Base-by-base conservation (phyloP, 257 asterid species). In the Rhazya stricta region DNA sequence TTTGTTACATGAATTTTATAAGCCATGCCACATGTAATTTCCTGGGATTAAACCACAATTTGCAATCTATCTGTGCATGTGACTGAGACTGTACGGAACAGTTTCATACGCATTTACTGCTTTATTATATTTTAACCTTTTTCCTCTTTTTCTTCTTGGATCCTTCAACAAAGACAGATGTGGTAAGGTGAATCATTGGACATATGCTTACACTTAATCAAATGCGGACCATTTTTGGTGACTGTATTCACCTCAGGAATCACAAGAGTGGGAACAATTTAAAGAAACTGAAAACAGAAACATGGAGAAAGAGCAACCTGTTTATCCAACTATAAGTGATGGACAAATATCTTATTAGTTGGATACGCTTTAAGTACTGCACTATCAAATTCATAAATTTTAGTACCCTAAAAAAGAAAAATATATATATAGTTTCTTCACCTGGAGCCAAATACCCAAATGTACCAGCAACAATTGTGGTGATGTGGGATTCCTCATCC, bases 381-480 rank as follows among this genome's bases (percentile, higher is more conserved):
- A 62, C n/a, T 30, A 63, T 18, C 15, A 18, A 6, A 34, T 36
- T 63, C 30, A 66, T 29, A 37, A 19, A 66, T 37, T 23, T 4
- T 9, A 66, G 23, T 66, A 66, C 32, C 71, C 8, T 37, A 43
- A 16, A 21, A 19, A 21, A 21, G 9, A 4, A 9, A 13, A 66
- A 51, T 51, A 36, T 25, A 57, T n/a, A n/a, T 19, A 51, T 51
- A 66, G 74, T 19, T 68, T 69, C 39, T 85, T 65, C 83, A 94
- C 97, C 97, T 53, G 98, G 98, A 74, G 98, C 97, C 77, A 94
- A 88, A 86, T 94, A 94, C 68, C 97, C 98, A 86, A 91, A 94
- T 56, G 97, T 94, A 57, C 98, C 97, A 72, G 97, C 98, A 80
- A 94, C 98, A 80, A 94, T 94, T 65, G 98, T 94, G 45, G 98